A percentile compares a stretch with the other conserved stretches of the same genome.
These are phyloP conservation scores for Helminthosporium solani DNA, from an alignment of 2,329 filamentous ascomycete species.

Conservation along the genomic window DNA sequence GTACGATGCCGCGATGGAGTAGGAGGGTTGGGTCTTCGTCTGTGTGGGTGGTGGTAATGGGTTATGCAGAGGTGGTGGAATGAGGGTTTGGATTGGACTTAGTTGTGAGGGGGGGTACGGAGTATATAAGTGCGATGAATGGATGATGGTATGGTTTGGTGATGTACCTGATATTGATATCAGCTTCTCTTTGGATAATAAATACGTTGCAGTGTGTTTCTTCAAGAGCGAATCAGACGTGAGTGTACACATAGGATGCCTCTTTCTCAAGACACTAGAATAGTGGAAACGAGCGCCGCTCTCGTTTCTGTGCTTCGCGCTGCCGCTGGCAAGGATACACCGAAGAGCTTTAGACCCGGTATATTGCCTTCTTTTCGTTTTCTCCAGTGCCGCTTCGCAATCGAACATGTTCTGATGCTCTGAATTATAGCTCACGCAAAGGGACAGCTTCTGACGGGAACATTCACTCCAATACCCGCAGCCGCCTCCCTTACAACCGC, in stretches of 20 bases:
- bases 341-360: conserved; percentile 35
- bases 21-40: too few species aligned
- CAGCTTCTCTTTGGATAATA: too few species aligned
- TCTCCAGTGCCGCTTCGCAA: neutral
- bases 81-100: too few species aligned
- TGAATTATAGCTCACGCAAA: conserved; percentile 53
- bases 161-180: too few species aligned
- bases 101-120: too few species aligned
- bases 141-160: too few species aligned
- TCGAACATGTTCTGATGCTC: neutral
- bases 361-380: neutral
- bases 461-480: conserved; percentile 51
- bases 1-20: neutral
- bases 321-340: conserved; percentile 21
- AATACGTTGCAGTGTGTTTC: too few species aligned
- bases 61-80: too few species aligned
- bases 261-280: conserved; percentile 26
- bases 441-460: conserved; percentile 54
- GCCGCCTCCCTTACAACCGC: conserved; percentile 51
- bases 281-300: conserved; percentile 30
- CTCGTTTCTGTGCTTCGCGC: conserved; percentile 29
- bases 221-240: too few species aligned
- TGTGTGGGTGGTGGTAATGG: too few species aligned
- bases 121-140: too few species aligned
- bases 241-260: conserved; percentile 32